These are phyloP conservation scores for Arctium minus DNA, from an alignment of 129 eudicot genomes.

Conservation along the genomic window DNA sequence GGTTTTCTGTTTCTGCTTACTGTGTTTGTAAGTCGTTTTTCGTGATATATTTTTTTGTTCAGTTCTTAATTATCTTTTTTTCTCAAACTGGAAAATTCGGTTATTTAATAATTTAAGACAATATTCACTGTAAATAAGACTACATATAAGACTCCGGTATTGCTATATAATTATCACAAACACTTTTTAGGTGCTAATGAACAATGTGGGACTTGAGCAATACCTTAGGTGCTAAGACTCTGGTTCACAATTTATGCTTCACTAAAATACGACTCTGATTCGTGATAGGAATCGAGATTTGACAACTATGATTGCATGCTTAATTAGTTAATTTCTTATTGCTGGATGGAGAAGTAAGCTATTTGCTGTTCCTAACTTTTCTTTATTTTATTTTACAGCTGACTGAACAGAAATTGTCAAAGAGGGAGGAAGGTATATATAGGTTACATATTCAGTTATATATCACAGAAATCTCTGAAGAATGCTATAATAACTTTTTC, in stretches of 20 bases:
- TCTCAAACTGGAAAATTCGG: too few species aligned
- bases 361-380: neutral
- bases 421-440: slow-evolving; percentile 74
- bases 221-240: too few species aligned
- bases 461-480: neutral
- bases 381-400: slow-evolving; percentile 45
- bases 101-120: too few species aligned
- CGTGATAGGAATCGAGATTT: neutral
- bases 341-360: slow-evolving; percentile 1
- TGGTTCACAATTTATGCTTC: slow-evolving; percentile 1
- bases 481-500: neutral
- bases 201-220: too few species aligned
- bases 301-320: neutral
- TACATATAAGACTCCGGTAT: too few species aligned
- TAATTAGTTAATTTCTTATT: neutral
- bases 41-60: too few species aligned
- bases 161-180: too few species aligned
- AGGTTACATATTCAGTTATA: neutral
- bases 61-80: too few species aligned
- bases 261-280: neutral
- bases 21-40: too few species aligned
- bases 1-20: too few species aligned
- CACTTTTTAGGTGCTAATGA: neutral
- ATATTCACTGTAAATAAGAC: too few species aligned
- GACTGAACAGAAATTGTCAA: slow-evolving; percentile 67